These are phyloP conservation scores for Arthrocladium fulminans DNA, from an alignment of 2,329 filamentous ascomycete species.

Conservation along the genomic window DNA sequence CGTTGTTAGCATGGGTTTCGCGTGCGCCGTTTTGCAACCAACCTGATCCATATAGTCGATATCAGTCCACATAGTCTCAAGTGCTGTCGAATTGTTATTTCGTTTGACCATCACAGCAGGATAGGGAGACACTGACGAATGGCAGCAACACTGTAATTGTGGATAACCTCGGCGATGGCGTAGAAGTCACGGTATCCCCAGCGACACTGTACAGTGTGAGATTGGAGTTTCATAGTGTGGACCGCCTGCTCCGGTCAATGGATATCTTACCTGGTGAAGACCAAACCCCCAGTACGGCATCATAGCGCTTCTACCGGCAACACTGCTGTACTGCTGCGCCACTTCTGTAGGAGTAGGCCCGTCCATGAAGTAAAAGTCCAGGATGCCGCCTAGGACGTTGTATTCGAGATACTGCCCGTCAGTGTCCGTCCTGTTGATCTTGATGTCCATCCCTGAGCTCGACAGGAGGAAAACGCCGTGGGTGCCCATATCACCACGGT, in stretches of 20 bases:
- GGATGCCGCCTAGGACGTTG: constrained; percentile 58
- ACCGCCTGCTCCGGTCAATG: constrained; percentile 37
- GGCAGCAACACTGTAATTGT: constrained; percentile 29
- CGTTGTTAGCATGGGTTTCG: constrained; percentile 2
- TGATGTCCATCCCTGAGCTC: constrained; percentile 64
- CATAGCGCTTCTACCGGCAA: constrained; percentile 44
- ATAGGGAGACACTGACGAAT: neutral
- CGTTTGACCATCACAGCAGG: neutral
- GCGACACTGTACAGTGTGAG: constrained; percentile 34
- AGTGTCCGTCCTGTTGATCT: constrained; percentile 50
- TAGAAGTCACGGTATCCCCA: constrained; percentile 50
- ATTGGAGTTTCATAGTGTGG: constrained; percentile 38
- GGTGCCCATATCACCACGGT: constrained; percentile 45
- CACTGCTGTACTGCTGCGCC: constrained; percentile 44
- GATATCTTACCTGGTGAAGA: constrained; percentile 41
- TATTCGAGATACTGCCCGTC: constrained; percentile 61
- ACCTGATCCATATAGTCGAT: constrained; percentile 35
- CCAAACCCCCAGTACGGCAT: constrained; percentile 57
- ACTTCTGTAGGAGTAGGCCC: constrained; percentile 47
- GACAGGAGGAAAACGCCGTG: constrained; percentile 64
- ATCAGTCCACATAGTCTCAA: constrained; percentile 30
- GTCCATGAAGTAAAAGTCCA: constrained; percentile 56
- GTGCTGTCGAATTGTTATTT: constrained; percentile 22
- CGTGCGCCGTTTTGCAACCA: neutral
- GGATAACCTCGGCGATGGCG: constrained; percentile 33